Base-by-base conservation (phyloP, 129 eudicot species). In the sunflower (Helianthus annuus) region DNA sequence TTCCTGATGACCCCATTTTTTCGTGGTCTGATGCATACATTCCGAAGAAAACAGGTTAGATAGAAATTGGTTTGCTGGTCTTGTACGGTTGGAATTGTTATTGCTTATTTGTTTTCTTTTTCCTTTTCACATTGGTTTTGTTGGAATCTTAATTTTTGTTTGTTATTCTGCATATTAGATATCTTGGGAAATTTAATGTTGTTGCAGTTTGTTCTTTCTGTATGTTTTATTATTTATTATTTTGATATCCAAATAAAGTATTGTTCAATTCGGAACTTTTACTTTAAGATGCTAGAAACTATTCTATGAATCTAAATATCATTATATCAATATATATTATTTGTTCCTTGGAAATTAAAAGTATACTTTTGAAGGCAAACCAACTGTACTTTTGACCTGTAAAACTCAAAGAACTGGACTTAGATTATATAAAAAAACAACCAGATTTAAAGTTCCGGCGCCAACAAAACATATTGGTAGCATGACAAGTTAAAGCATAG, bases 11-110 rank as follows among this genome's bases (percentile, higher is more conserved):
- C 54, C 64, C 0, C 63, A 36, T 22, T 52, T 56, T 59, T 6
- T 24, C 57, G 48, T 56, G 79, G 83, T 67, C 79, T 16, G 64
- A 16, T 40, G 67, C 72, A 39, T 79, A 68, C 24, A 57, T 34
- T 49, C 70, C 78, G 22, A 19, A 19, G 8, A 38, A 54, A 6
- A 9, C 39, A 17, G 40, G n/a, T 36, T 52, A 16, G 16, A 10
- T 9, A 29, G 19, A 32, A 68, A 49, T 32, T 54, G 19, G 39
- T 54, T 70, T 54, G 17, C 3, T 54, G 9, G 48, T 45, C 46
- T 10, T 57, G n/a, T 19, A 68, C 22, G 22, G 22, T 19, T 19
- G 22, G 22, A 19, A n/a, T 48, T 11, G 13, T 13, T 48, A 10
- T 48, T 29, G 7, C 34, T 9, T 45, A 27, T 27, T 27, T 27